phyloP scores from a whole-genome alignment of 192 early-diverging fungal genomes.

The Linnemannia schmuckeri region DNA sequence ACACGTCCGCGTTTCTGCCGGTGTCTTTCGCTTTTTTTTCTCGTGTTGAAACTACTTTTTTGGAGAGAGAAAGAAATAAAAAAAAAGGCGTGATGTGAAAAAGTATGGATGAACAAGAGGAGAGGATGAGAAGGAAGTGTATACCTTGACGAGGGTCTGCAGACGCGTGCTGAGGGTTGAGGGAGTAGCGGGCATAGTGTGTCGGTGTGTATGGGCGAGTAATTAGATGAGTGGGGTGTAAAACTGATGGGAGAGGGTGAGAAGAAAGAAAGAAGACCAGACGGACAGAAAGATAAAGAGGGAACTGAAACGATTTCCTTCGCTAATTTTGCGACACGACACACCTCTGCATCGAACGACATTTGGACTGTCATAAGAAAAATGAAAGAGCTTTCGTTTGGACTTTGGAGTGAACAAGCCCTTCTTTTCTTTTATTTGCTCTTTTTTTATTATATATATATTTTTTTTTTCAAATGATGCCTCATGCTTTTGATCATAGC shows the following conservation, averaged over 20 bases:
- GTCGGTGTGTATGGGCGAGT: not conserved
- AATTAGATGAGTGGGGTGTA: not conserved
- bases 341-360: not conserved
- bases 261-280: conserved; percentile 1
- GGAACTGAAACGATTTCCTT: not conserved
- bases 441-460: not conserved
- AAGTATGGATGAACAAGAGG: not conserved
- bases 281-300: conserved; percentile 10
- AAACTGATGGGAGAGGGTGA: conserved; percentile 6
- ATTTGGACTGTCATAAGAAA: not conserved
- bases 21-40: not conserved
- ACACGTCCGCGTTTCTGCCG: not conserved
- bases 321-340: not conserved
- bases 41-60: not conserved
- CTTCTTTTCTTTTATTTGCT: not conserved
- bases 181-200: conserved; percentile 30
- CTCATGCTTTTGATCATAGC: too few species aligned
- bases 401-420: not conserved
- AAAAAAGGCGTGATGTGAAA: not conserved
- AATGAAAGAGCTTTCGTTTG: not conserved
- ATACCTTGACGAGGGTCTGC: conserved; percentile 45
- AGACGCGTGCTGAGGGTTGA: conserved; percentile 24
- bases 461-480: not conserved
- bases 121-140: not conserved
- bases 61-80: not conserved